phyloP scores from a whole-genome alignment of 495 filamentous ascomycete genomes.

The Niebla homalea region DNA sequence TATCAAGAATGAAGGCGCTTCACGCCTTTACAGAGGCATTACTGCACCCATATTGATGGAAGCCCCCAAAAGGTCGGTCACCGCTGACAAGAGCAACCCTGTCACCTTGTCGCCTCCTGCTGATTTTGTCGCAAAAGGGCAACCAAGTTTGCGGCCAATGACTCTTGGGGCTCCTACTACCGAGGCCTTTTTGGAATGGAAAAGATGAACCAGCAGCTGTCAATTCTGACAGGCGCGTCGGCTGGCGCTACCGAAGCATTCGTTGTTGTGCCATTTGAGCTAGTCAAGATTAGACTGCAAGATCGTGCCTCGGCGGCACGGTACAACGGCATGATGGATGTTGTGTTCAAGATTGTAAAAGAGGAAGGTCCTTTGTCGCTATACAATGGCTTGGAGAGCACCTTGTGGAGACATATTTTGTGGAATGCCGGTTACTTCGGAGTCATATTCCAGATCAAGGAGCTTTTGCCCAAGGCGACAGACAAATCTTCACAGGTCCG shows the following conservation, averaged over 20 bases:
- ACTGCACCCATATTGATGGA: constrained; percentile 95
- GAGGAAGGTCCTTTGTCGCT: constrained; percentile 76
- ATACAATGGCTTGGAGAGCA: constrained; percentile 94
- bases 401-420: constrained; percentile 89
- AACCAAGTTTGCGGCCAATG: constrained; percentile 97
- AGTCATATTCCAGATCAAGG: constrained; percentile 90
- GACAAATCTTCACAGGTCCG: constrained; percentile 68
- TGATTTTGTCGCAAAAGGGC: constrained; percentile 39
- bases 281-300: constrained; percentile 93
- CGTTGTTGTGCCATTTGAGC: constrained; percentile 88
- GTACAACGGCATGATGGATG: constrained; percentile 89
- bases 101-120: background rate
- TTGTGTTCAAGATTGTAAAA: constrained; percentile 69
- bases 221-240: constrained; percentile 81
- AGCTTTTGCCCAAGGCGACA: constrained; percentile 60
- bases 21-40: constrained; percentile 89
- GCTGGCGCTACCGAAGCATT: constrained; percentile 94
- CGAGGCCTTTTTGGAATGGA: constrained; percentile 63
- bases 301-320: constrained; percentile 88
- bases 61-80: constrained; percentile 65
- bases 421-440: constrained; percentile 99
- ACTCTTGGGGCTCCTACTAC: constrained; percentile 92
- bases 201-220: constrained; percentile 82
- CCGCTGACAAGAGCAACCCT: too few species aligned
- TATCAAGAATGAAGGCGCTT: constrained; percentile 79